phyloP scores from a whole-genome alignment of 2,329 filamentous ascomycete genomes.

The Fusarium subtropicale region DNA sequence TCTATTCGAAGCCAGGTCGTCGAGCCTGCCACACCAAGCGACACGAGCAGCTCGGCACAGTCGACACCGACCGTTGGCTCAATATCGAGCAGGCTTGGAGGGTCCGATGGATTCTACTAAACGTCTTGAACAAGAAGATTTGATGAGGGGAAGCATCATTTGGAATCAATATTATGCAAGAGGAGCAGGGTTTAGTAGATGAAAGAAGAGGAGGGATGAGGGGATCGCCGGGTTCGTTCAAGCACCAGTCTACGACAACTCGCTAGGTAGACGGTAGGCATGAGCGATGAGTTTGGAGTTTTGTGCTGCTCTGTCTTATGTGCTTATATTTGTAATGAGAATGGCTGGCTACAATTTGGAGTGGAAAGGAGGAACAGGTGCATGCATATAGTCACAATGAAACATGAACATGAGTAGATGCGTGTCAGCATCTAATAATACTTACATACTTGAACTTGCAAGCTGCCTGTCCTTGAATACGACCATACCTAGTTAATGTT shows the following conservation, averaged over 20 bases:
- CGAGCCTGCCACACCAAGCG: conserved; percentile 72
- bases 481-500: neutral
- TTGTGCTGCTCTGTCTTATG: conserved; percentile 38
- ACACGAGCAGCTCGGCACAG: conserved; percentile 59
- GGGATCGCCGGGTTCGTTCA: conserved; percentile 30
- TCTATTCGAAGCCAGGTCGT: conserved; percentile 73
- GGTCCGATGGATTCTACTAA: conserved; percentile 50
- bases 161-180: neutral
- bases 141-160: neutral
- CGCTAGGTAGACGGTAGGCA: conserved; percentile 35
- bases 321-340: conserved; percentile 42
- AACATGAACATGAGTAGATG: conserved; percentile 36
- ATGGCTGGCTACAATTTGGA: conserved; percentile 25
- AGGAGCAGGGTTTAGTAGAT: neutral
- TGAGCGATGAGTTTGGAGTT: conserved; percentile 46
- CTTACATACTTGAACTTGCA: conserved; percentile 15
- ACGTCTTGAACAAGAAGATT: conserved; percentile 1
- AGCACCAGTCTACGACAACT: conserved; percentile 35
- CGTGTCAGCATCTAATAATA: conserved; percentile 42
- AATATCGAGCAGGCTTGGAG: conserved; percentile 49
- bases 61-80: conserved; percentile 51
- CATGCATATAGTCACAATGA: conserved; percentile 40
- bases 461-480: neutral
- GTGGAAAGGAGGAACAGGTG: conserved; percentile 13
- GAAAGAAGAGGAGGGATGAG: conserved; percentile 19